A percentile compares a stretch with the other conserved stretches of the same genome.
Evolutionary conservation across 2,329 filamentous ascomycete genomes (phyloP).

Genomic region (Sporothrix pseudoabietina): DNA sequence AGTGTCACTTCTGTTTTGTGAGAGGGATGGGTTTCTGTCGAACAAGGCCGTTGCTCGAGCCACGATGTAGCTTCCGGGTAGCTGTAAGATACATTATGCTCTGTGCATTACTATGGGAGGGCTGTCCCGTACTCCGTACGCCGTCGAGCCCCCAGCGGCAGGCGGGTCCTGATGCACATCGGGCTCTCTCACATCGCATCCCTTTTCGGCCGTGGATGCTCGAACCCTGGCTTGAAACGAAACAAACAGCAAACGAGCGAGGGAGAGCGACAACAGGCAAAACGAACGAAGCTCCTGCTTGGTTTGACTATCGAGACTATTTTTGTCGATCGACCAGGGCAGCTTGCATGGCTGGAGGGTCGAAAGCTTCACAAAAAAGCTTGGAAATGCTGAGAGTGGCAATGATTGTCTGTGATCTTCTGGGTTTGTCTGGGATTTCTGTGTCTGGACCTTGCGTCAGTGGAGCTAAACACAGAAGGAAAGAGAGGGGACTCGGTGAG

Average conservation of each 20-base stretch:
- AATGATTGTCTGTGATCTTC: conserved; percentile 8
- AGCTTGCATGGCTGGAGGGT: neutral
- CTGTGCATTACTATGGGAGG: neutral
- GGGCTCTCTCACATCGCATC: conserved; percentile 1
- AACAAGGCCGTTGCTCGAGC: conserved; percentile 27
- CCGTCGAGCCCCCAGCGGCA: neutral
- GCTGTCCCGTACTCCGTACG: neutral
- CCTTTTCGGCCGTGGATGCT: conserved; percentile 13
- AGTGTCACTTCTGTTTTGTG: neutral
- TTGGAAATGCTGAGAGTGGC: conserved; percentile 2
- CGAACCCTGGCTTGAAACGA: conserved; percentile 26
- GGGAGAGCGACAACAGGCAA: neutral
- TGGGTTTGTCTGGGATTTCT: no score
- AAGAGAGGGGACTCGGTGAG: neutral
- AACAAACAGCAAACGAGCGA: conserved; percentile 20
- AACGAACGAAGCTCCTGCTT: conserved; percentile 1
- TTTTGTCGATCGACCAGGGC: conserved; percentile 24
- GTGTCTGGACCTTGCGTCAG: neutral
- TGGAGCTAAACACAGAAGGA: neutral
- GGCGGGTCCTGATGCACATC: conserved; percentile 11
- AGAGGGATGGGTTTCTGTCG: neutral
- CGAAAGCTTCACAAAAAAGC: conserved; percentile 15
- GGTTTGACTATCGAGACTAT: conserved; percentile 4
- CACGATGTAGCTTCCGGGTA: conserved; percentile 27
- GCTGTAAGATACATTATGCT: neutral